phyloP scores from a whole-genome alignment of 78 protist genomes.

The Cavenderia fasciculata region DNA sequence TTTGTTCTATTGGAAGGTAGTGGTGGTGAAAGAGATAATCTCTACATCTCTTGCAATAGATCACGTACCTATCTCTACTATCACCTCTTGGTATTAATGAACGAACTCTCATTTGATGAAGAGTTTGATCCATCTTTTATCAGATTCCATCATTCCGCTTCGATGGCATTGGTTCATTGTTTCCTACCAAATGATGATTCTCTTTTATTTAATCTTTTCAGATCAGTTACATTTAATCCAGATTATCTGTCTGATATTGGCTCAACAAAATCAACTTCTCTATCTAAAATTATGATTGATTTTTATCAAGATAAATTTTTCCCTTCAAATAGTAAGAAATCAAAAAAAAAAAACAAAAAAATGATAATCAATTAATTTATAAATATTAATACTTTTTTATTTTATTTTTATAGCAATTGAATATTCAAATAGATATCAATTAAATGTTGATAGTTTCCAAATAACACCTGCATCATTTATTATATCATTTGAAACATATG shows the following conservation, averaged over 20 bases:
- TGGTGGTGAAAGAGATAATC: too few species aligned
- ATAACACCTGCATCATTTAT: constrained; percentile 6
- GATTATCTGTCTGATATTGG: constrained; percentile 47
- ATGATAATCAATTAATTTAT: too few species aligned
- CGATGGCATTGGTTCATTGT: constrained; percentile 24
- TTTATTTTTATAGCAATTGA: constrained; percentile 12
- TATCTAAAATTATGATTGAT: not conserved
- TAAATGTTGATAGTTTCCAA: not conserved
- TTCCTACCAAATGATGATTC: constrained; percentile 63
- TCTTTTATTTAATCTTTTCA: not conserved
- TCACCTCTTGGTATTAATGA: constrained; percentile 28
- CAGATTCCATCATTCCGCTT: constrained; percentile 44
- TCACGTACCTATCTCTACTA: constrained; percentile 28
- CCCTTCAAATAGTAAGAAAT: constrained; percentile 24
- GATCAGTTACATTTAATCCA: constrained; percentile 20
- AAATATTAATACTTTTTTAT: not conserved
- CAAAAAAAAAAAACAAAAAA: not conserved
- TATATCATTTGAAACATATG: constrained; percentile 40
- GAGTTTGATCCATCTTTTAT: constrained; percentile 45
- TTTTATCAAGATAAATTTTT: constrained; percentile 63
- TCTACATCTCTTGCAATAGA: too few species aligned
- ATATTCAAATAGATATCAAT: constrained; percentile 17
- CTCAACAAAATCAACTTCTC: not conserved
- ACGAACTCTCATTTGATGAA: constrained; percentile 43
- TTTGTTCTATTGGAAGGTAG: too few species aligned